Evolutionary conservation across 495 filamentous ascomycete species (phyloP).

Genomic region (Thermochaetoides thermophila): DNA sequence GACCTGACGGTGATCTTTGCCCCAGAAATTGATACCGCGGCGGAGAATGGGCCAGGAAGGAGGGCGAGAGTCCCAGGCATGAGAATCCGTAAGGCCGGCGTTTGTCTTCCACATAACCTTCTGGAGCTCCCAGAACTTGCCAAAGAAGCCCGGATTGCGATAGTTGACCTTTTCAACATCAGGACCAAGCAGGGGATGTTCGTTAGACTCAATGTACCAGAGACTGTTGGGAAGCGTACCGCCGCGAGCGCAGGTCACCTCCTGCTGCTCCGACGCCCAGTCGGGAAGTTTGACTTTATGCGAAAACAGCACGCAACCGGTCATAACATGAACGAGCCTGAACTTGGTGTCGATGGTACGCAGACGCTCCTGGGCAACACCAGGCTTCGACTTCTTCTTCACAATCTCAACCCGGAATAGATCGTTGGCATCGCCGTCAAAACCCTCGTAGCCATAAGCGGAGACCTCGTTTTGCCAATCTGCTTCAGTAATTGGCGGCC

Average conservation of each 20-base stretch:
- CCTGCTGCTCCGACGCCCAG: slow-evolving; percentile 94
- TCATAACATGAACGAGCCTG: slow-evolving; percentile 88
- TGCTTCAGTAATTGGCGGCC: slow-evolving; percentile 91
- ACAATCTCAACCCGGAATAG: slow-evolving; percentile 89
- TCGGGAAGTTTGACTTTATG: slow-evolving; percentile 97
- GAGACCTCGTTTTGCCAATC: slow-evolving; percentile 99
- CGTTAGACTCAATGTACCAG: slow-evolving; percentile 89
- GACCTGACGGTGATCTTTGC: slow-evolving; percentile 81
- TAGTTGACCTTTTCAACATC: slow-evolving; percentile 91
- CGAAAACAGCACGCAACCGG: slow-evolving; percentile 88
- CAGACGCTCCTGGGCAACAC: slow-evolving; percentile 65
- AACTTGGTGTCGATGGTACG: slow-evolving; percentile 97
- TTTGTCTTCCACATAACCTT: slow-evolving; percentile 99
- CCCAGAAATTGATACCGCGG: slow-evolving; percentile 99
- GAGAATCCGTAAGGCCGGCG: slow-evolving; percentile 87
- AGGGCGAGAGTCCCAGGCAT: slow-evolving; percentile 94
- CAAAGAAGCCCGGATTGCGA: slow-evolving; percentile 83
- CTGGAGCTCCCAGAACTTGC: slow-evolving; percentile 98
- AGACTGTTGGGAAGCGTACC: slow-evolving; percentile 90
- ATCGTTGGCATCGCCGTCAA: slow-evolving; percentile 93
- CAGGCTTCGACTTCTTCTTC: slow-evolving; percentile 71
- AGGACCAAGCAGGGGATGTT: slow-evolving; percentile 56
- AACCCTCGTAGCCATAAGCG: slow-evolving; percentile 94
- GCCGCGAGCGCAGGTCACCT: slow-evolving; percentile 90
- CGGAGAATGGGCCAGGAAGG: slow-evolving; percentile 84